Evolutionary conservation across 1,284 basidiomycete genomes (phyloP).

Genomic region (Moniliophthora roreri): DNA sequence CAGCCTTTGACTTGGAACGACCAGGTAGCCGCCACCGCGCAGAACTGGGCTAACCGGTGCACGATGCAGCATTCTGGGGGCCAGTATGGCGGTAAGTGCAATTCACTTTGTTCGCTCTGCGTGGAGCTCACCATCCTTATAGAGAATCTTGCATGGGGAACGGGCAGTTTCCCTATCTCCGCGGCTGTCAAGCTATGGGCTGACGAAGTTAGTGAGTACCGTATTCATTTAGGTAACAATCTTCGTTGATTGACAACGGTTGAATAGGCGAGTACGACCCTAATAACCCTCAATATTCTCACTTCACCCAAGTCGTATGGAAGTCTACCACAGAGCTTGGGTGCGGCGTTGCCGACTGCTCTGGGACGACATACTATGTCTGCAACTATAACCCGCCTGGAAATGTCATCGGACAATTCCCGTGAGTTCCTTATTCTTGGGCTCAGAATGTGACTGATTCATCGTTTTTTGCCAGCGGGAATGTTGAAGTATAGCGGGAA

Average conservation of each 20-base stretch:
- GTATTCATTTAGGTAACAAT: not conserved
- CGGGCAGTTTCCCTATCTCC: slow-evolving; percentile 37
- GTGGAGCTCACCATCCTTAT: slow-evolving; percentile 2
- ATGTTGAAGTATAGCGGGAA: no score
- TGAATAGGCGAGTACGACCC: slow-evolving; percentile 38
- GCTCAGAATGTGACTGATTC: no score
- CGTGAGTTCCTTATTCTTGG: slow-evolving; percentile 32
- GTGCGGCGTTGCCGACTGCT: slow-evolving; percentile 39
- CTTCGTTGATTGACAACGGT: not conserved
- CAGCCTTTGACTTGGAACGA: not conserved
- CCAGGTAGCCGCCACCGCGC: not conserved
- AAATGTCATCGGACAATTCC: slow-evolving; percentile 49
- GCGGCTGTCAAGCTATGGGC: slow-evolving; percentile 42
- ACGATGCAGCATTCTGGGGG: slow-evolving; percentile 47
- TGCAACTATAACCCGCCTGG: slow-evolving; percentile 50
- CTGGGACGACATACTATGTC: slow-evolving; percentile 36
- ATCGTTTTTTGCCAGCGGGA: no score
- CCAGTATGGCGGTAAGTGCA: slow-evolving; percentile 38
- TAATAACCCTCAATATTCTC: slow-evolving; percentile 40
- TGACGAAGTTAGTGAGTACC: slow-evolving; percentile 35
- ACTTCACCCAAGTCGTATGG: slow-evolving; percentile 57
- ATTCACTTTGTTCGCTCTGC: not conserved
- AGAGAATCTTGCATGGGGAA: slow-evolving; percentile 53
- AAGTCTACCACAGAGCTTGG: slow-evolving; percentile 45
- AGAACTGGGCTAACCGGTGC: slow-evolving; percentile 43